Base-by-base conservation (phyloP, 768 basidiomycete genomes). In the Naganishia randhawae region DNA sequence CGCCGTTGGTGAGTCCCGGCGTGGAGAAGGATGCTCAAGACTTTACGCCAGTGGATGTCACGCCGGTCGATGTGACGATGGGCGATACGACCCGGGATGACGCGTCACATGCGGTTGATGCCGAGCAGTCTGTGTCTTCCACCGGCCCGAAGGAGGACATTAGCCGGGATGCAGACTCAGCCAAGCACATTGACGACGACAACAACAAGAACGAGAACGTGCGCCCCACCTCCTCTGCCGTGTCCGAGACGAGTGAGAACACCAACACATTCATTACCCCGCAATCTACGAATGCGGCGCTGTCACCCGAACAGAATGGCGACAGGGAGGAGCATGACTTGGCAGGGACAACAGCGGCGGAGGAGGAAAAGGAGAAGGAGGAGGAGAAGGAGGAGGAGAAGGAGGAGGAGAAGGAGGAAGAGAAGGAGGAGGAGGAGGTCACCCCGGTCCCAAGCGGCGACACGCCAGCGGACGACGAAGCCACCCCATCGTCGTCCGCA, bases 181-280 rank as follows among this genome's bases (percentile, higher is more conserved):
- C 25, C 3, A n/a, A 39, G 17, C 16, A 51, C 6, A 41, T 22
- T 53, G n/a, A 55, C 29, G 32, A 45, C 42, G 25, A 45, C 22
- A 32, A 32, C 0, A 41, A 11, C 16, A 25, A 32, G 45, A 27
- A 48, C n/a, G 42, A 7, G 32, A 42, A 32, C 42, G 71, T 22
- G 17, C 62, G 32, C 37, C 64, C 53, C 37, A 50, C 5, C 55
- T 68, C 53, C 27, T 55, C 2, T 42, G 50, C 66, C 16, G 61
- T 39, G 9, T 69, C 57, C 3, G 66, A 66, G 7, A 57, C 63
- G 19, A 69, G 69, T 5, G 71, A 66, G 9, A 72, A 72, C 39
- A 71, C 71, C 25, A 70, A 67, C 17, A 35, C 39, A 6, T 76
- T 76, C 66, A 71, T 67, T 16, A 76, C 75, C 29, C 75, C 75